Evolutionary conservation across 2,329 filamentous ascomycete species (phyloP).

Genomic region (Penicillium expansum): DNA sequence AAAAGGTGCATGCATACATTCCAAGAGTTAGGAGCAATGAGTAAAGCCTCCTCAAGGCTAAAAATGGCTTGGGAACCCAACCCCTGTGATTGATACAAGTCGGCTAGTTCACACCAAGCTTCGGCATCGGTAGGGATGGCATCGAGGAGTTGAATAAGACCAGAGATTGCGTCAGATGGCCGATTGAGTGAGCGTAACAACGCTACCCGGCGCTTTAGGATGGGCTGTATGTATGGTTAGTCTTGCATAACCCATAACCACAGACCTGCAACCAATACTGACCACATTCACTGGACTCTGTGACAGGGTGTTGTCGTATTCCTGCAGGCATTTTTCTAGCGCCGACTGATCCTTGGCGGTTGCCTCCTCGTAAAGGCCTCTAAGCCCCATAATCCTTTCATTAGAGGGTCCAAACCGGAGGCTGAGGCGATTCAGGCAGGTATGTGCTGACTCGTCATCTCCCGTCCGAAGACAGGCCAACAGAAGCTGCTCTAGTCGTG

Average conservation of each 20-base stretch:
- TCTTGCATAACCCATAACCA: background rate
- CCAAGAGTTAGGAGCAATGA: slow-evolving; percentile 89
- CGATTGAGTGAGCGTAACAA: slow-evolving; percentile 72
- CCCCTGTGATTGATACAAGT: slow-evolving; percentile 78
- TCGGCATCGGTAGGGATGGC: slow-evolving; percentile 86
- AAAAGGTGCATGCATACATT: slow-evolving; percentile 60
- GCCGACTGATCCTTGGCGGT: slow-evolving; percentile 64
- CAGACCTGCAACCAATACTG: slow-evolving; percentile 36
- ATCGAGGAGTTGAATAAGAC: slow-evolving; percentile 73
- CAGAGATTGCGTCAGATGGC: slow-evolving; percentile 68
- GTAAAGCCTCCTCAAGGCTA: slow-evolving; percentile 83
- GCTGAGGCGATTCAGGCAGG: slow-evolving; percentile 72
- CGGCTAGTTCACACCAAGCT: slow-evolving; percentile 86
- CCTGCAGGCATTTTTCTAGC: slow-evolving; percentile 67
- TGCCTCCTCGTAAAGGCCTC: slow-evolving; percentile 81
- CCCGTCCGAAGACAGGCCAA: slow-evolving; percentile 79
- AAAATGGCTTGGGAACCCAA: slow-evolving; percentile 81
- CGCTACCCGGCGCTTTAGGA: slow-evolving; percentile 80
- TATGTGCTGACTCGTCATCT: slow-evolving; percentile 72
- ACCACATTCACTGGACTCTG: slow-evolving; percentile 78
- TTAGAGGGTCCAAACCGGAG: slow-evolving; percentile 79
- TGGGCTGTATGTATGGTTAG: slow-evolving; percentile 57
- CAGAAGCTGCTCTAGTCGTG: slow-evolving; percentile 80
- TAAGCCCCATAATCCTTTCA: slow-evolving; percentile 79
- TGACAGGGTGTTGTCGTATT: slow-evolving; percentile 73